Evolutionary conservation across 2,329 filamentous ascomycete species (phyloP).

Genomic region (Penicillium capsulatum): DNA sequence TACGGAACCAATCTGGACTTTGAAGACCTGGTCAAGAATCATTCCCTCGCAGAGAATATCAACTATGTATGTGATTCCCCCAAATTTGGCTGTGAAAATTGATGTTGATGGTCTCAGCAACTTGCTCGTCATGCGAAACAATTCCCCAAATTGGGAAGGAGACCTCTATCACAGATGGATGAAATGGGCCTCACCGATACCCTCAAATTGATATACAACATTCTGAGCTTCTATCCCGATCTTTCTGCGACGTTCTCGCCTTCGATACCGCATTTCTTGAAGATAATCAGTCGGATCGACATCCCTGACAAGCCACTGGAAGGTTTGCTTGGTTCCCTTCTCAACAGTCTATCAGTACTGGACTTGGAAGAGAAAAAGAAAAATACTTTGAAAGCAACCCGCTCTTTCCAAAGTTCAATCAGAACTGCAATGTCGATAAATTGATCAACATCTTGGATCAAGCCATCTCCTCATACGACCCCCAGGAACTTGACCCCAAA

Average conservation of each 20-base stretch:
- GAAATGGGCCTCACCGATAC: constrained; percentile 79
- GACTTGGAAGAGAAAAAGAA: constrained; percentile 58
- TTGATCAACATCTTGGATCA: constrained; percentile 67
- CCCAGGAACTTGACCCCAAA: constrained; percentile 66
- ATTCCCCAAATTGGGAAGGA: constrained; percentile 44
- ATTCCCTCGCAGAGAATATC: constrained; percentile 65
- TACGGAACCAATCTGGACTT: constrained; percentile 71
- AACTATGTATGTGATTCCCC: constrained; percentile 44
- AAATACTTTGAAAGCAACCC: constrained; percentile 45
- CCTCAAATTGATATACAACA: constrained; percentile 83
- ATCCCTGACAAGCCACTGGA: constrained; percentile 65
- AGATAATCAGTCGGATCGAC: constrained; percentile 61
- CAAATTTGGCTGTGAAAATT: background rate
- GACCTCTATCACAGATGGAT: constrained; percentile 50
- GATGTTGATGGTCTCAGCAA: constrained; percentile 46
- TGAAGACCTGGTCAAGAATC: constrained; percentile 59
- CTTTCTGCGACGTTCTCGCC: constrained; percentile 60
- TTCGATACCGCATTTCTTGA: constrained; percentile 65
- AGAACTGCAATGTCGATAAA: constrained; percentile 57
- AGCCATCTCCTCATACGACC: constrained; percentile 59
- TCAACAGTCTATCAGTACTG: constrained; percentile 79
- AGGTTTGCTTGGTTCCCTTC: constrained; percentile 63
- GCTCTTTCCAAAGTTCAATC: constrained; percentile 63
- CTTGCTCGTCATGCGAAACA: constrained; percentile 64
- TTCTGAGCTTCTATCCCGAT: constrained; percentile 69